A percentile compares a stretch with the other conserved stretches of the same genome.
Conservation (phyloP, 495 filamentous ascomycete genomes). For the Choiromyces venosus region DNA sequence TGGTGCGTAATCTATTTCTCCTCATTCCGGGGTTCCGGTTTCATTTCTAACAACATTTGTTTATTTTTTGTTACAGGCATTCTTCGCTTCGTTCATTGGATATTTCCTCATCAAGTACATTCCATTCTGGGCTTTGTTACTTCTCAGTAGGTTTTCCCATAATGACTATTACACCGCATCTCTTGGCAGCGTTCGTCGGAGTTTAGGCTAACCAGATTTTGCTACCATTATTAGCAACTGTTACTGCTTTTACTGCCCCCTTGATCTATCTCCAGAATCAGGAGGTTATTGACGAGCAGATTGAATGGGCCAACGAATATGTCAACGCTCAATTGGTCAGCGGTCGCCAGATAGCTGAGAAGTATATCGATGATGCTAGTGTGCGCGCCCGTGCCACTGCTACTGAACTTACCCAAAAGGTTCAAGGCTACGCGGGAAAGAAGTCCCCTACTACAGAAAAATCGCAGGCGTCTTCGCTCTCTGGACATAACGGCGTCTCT, state of each 20-base stretch:
- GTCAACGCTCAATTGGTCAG: conserved; percentile 76
- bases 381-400: conserved; percentile 73
- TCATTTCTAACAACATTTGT: conserved; percentile 14
- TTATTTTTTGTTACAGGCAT: conserved; percentile 54
- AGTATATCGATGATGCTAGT: conserved; percentile 72
- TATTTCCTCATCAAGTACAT: conserved; percentile 93
- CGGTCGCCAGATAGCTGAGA: conserved; percentile 69
- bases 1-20: conserved; percentile 56
- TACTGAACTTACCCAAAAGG: conserved; percentile 78
- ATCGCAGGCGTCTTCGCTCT: not conserved
- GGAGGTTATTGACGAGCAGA: conserved; percentile 82
- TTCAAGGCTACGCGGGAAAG: conserved; percentile 59
- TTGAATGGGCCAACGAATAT: conserved; percentile 64
- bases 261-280: conserved; percentile 89
- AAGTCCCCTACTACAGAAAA: not conserved
- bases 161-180: not conserved
- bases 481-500: not conserved
- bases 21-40: conserved; percentile 5
- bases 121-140: conserved; percentile 83
- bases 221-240: conserved; percentile 48
- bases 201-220: conserved; percentile 9
- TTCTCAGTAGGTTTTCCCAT: conserved; percentile 50
- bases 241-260: conserved; percentile 75
- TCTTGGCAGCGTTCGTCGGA: not conserved
- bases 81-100: conserved; percentile 70